Evolutionary conservation across 2,329 filamentous ascomycete genomes (phyloP), one percentile per base, ranked within the genome.

Genomic region (Fusarium sp.): DNA sequence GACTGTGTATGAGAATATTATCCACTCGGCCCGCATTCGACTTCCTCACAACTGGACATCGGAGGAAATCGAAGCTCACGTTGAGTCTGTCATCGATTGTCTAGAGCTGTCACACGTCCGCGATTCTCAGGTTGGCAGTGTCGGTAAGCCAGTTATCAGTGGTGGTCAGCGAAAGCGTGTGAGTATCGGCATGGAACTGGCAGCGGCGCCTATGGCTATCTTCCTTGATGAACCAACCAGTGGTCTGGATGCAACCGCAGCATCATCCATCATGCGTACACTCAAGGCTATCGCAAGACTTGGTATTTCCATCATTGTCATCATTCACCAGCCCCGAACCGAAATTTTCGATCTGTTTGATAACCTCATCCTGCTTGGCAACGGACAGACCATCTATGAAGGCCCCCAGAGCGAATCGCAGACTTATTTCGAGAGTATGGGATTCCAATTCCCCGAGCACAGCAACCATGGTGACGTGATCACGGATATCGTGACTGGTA

Each of bases 401-500:
- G 88, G 87, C 0, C 76, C 81, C 3, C 83, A 84, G 40, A 67
- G 63, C 12, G 79, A 81, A 2, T 83, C 84, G 2, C 81, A 82
- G 53, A 60, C 71, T 4, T 88, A 87, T 73, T 89, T 90, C 60
- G 82, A 87, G 70, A 73, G 78, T 34, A 76, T 86, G 15, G 87
- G 88, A 4, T 89, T 85, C 75, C 71, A 76, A 0, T 87, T 90
- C 62, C 83, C 83, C 1, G 63, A 76, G 18, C 80, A 85, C 60
- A 81, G 80, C 46, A 90, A 90, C 68, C 83, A 83, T 8, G 88
- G 85, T 11, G 88, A 90, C 66, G 80, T 86, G 2, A 82, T 90
- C 25, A 88, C 88, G n/a, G 88, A 90, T 56, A 89, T 90, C 68
- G 85, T 89, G 71, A 87, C 86, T 0, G 87, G 87, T 5, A 86